Evolutionary conservation across 305 asterid genomes (phyloP).

Genomic region (Rubia peregrina): DNA sequence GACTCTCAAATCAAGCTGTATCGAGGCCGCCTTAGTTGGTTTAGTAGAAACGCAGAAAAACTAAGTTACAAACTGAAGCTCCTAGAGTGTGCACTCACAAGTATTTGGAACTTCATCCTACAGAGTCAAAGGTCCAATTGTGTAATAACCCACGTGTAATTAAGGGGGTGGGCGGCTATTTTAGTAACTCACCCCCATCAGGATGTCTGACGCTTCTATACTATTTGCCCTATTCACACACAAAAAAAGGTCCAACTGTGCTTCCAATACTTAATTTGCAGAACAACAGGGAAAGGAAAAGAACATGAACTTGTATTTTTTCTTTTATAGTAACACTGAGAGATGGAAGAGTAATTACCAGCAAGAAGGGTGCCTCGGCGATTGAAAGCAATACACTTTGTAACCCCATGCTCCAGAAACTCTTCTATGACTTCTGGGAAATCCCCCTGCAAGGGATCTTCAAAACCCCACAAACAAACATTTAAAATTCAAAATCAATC

Average conservation of each 20-base stretch:
- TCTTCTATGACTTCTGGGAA: slow-evolving; percentile 91
- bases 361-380: slow-evolving; percentile 94
- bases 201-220: no score
- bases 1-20: background rate
- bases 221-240: no score
- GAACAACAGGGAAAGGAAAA: background rate
- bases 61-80: background rate
- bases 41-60: background rate
- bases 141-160: no score
- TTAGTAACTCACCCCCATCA: no score
- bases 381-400: slow-evolving; percentile 79
- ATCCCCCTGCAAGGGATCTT: slow-evolving; percentile 91
- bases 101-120: background rate
- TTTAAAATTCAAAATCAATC: background rate
- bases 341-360: slow-evolving; percentile 33
- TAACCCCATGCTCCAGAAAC: slow-evolving; percentile 72
- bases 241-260: no score
- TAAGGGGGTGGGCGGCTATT: no score
- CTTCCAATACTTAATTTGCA: background rate
- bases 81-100: background rate
- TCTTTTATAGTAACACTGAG: background rate
- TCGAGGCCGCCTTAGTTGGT: background rate
- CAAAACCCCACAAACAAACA: background rate
- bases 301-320: background rate
- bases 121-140: background rate